phyloP scores from a whole-genome alignment of 768 basidiomycete species.

The Mycena galericulata region DNA sequence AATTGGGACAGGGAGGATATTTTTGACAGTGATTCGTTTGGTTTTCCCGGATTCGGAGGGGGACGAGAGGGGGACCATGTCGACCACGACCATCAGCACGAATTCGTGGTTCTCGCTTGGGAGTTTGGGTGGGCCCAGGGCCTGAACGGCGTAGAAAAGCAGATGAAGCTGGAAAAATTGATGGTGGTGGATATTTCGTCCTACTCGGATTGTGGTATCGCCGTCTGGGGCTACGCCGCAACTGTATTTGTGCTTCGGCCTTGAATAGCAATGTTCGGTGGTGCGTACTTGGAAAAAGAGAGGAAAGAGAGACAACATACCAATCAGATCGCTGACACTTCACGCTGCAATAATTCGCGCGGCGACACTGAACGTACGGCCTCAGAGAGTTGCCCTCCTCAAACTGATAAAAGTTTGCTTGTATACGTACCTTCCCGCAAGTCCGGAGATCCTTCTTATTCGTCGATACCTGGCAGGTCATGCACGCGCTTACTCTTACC shows the following conservation, averaged over 20 bases:
- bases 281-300: neutral
- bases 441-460: conserved; percentile 15
- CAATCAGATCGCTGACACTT: conserved; percentile 13
- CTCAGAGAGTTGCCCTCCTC: neutral
- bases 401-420: too few species aligned
- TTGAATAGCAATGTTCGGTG: neutral
- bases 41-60: neutral
- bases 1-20: conserved; percentile 10
- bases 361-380: neutral
- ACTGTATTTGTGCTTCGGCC: conserved; percentile 10
- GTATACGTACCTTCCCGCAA: conserved; percentile 6
- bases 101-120: conserved; percentile 5
- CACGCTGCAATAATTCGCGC: conserved; percentile 6
- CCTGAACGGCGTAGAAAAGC: neutral
- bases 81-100: conserved; percentile 12
- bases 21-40: conserved; percentile 4
- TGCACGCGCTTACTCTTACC: conserved; percentile 7
- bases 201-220: neutral
- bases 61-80: conserved; percentile 1
- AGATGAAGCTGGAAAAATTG: conserved; percentile 18
- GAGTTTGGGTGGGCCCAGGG: conserved; percentile 12
- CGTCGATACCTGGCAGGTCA: conserved; percentile 1
- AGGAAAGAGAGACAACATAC: neutral
- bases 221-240: neutral
- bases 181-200: conserved; percentile 16